phyloP scores from a whole-genome alignment of 1,139 yeast genomes.

The Sugiyamaella pinicola region DNA sequence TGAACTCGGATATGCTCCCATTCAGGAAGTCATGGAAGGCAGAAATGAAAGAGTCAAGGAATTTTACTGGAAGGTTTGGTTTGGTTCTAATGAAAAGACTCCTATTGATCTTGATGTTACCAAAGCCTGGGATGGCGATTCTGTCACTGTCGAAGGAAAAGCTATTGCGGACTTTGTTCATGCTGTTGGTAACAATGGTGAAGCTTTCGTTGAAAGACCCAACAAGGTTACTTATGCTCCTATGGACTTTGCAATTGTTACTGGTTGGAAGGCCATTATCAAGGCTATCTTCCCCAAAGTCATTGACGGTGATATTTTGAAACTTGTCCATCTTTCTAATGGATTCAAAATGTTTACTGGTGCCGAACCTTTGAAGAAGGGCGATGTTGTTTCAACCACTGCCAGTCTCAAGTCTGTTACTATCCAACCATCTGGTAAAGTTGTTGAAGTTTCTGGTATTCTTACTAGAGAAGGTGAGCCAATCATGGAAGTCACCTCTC shows the following conservation, averaged over 20 bases:
- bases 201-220: slow-evolving; percentile 87
- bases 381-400: slow-evolving; percentile 77
- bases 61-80: slow-evolving; percentile 98
- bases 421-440: slow-evolving; percentile 90
- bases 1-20: slow-evolving; percentile 91
- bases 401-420: slow-evolving; percentile 88
- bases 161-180: slow-evolving; percentile 92
- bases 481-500: slow-evolving; percentile 92
- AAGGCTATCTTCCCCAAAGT: slow-evolving; percentile 94
- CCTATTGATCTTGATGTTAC: slow-evolving; percentile 62
- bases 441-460: slow-evolving; percentile 94
- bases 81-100: slow-evolving; percentile 62
- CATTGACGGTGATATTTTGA: slow-evolving; percentile 94
- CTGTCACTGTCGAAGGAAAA: slow-evolving; percentile 68
- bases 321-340: slow-evolving; percentile 91
- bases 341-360: slow-evolving; percentile 94
- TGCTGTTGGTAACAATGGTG: slow-evolving; percentile 96
- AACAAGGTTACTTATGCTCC: slow-evolving; percentile 90
- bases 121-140: slow-evolving; percentile 67
- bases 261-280: slow-evolving; percentile 98
- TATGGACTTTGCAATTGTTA: slow-evolving; percentile 98
- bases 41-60: slow-evolving; percentile 92
- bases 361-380: slow-evolving; percentile 85
- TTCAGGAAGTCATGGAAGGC: slow-evolving; percentile 83
- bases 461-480: slow-evolving; percentile 74